phyloP scores from a whole-genome alignment of 106 monocot genomes.

The Platanthera guangdongensis region DNA sequence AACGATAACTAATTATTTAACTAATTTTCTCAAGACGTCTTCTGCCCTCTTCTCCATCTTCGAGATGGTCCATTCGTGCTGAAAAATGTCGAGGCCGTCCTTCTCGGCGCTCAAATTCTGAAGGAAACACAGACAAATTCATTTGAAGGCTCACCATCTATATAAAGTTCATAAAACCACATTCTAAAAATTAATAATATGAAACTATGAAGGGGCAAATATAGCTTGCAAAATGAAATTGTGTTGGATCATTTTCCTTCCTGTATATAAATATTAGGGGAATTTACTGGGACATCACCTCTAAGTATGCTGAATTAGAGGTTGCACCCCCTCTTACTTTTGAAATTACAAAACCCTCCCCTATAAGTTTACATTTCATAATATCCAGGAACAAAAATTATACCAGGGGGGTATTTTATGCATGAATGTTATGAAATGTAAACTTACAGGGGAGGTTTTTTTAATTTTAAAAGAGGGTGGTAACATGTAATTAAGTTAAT shows the following conservation, averaged over 20 bases:
- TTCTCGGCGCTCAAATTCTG: constrained; percentile 64
- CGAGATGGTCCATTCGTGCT: constrained; percentile 64
- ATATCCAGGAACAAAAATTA: not conserved
- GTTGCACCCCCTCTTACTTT: too few relatives aligned
- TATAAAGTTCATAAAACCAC: not conserved
- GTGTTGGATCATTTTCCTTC: not conserved
- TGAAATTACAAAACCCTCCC: too few relatives aligned
- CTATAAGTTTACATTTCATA: too few relatives aligned
- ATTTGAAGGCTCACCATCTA: not conserved
- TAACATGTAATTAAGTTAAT: too few relatives aligned
- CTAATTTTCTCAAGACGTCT: constrained; percentile 37
- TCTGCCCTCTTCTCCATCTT: constrained; percentile 53
- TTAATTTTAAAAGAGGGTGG: too few relatives aligned
- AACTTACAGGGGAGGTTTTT: not conserved
- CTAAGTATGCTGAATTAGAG: too few relatives aligned
- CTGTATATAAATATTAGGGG: not conserved
- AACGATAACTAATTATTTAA: constrained; percentile 11
- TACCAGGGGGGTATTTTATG: not conserved
- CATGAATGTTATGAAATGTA: not conserved
- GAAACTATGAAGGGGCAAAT: not conserved
- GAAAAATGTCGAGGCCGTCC: constrained; percentile 64
- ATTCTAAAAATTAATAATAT: not conserved
- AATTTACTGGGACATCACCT: too few relatives aligned
- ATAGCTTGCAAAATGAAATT: not conserved
- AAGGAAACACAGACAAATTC: constrained; percentile 5